Base-by-base conservation (phyloP, 1,284 basidiomycete species). In the Austroboletus olivaceoglutinosus region DNA sequence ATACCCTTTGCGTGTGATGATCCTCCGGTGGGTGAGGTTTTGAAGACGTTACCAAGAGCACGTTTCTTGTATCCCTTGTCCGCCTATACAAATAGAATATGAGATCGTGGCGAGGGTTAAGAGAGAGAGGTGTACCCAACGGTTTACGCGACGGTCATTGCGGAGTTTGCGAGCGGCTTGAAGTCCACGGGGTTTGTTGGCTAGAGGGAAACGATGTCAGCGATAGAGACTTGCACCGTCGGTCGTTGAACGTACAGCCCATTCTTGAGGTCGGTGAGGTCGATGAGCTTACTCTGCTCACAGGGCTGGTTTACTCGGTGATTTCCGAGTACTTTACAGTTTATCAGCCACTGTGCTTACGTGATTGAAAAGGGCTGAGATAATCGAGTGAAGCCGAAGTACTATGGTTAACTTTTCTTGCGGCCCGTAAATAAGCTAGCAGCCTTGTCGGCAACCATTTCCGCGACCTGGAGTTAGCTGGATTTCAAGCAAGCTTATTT, bases 1-100 rank as follows among this genome's bases (percentile, higher is more conserved):
- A 99, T 99, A 65, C 97, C 97, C 83, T 99, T 99, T 65, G 97
- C 97, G 77, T 99, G 97, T 64, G 97, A 99, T 50, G 95, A 96
- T 65, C 97, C 97, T 80, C 93, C 97, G 59, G 97, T 99, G 50
- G 97, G 97, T 43, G 97, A 99, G 70, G 97, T 99, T 82, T 97
- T 98, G 89, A 96, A 99, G 76, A 98, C 87, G 81, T 99, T 99
- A 62, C 97, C 97, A 57, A 99, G 89, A 54, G 97, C 96, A 70
- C 97, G 92, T 81, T 99, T 99, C 86, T 99, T 99, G 84, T 98
- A 99, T 54, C 87, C 81, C 76, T 96, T 96, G 80, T 99, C 97
- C 77, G 97, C 94, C 92, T 94, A 48, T 34, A 54, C 29, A 29
- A 48, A 50, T 29, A 2, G 9, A 40, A 41, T 27, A 39, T 51